Base-by-base conservation (phyloP, 352 stramenopile genomes). In the Phytophthora melonis region DNA sequence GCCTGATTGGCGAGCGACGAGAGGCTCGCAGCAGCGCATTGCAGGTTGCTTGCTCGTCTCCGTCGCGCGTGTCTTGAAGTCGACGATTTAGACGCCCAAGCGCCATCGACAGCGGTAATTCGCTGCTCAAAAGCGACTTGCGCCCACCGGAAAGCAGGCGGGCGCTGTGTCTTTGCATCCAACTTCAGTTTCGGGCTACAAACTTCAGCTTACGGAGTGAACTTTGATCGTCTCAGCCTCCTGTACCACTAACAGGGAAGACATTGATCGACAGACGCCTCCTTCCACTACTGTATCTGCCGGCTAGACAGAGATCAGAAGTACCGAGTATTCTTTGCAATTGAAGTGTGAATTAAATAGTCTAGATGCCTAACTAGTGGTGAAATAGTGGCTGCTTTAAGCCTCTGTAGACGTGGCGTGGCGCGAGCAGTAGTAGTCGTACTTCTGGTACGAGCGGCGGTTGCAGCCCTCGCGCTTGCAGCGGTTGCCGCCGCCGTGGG, bases 391-490 rank as follows among this genome's bases (percentile, higher is more conserved):
- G 36, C 36, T 13, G 14, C 36, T 43, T 78, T 68, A 72, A 32
- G 47, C 55, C 21, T 25, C 52, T 34, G 36, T 66, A 49, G 53
- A 57, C 32, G 27, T 66, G 34, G 47, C 61, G 66, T 91, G 83
- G 4, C 78, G 80, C 78, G 73, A 85, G 73, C 83, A 91, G 61
- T 78, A 89, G 75, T 91, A 90, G 75, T 80, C 70, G 68, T 85
- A 86, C 75, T 90, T 91, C 59, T 88, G 82, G 75, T 91, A 91
- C 57, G 84, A 89, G 30, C 80, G 80, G 52, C 84, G 82, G 32
- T 78, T 88, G 75, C 84, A 91, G 47, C 80, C 74, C 4, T 91
- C 82, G 36, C 86, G 74, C 41, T 76, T 75, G 77, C 84, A 91
- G 25, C 82, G 82, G 71, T 90, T 88, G 65, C 86, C 86, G 41